Percentiles rank a stretch among this genome's conserved stretches.
These are phyloP conservation scores for Asclepias syriaca DNA, from an alignment of 257 asterid genomes.

Conservation along the genomic window DNA sequence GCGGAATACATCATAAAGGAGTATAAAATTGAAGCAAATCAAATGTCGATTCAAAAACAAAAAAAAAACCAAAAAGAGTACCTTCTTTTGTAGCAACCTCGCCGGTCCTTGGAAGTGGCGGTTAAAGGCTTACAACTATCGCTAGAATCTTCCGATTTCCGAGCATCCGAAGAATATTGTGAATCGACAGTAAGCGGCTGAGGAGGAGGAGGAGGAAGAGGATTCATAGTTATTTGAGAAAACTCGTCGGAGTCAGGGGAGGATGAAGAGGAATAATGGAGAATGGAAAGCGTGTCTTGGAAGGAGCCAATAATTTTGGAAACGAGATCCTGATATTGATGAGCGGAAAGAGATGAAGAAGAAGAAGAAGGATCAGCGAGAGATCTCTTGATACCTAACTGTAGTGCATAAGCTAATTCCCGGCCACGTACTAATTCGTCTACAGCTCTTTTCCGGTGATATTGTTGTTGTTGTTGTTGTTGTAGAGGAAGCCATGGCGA, in stretches of 20 bases:
- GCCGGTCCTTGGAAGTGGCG: not conserved
- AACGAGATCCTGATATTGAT: not conserved
- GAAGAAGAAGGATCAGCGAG: no score
- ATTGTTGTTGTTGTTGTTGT: not conserved
- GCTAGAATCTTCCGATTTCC: constrained; percentile 6
- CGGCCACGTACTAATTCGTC: constrained; percentile 3
- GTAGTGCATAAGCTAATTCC: not conserved
- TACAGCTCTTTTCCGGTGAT: not conserved
- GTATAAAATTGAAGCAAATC: no score
- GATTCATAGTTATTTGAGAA: not conserved
- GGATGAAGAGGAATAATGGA: not conserved
- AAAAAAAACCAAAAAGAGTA: not conserved
- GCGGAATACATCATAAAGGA: not conserved
- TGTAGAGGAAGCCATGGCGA: not conserved
- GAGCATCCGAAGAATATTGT: not conserved
- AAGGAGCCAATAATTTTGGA: not conserved
- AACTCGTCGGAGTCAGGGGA: not conserved
- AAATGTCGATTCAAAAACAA: no score
- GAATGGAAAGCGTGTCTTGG: not conserved
- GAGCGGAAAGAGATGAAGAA: not conserved
- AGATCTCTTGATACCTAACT: not conserved
- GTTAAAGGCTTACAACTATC: constrained; percentile 5
- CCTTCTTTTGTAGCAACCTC: constrained; percentile 7
- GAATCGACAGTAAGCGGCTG: not conserved
- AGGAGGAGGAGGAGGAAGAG: not conserved